These are phyloP conservation scores for Volvariella surrecta DNA, from an alignment of 1,284 basidiomycete genomes.

Conservation along the genomic window DNA sequence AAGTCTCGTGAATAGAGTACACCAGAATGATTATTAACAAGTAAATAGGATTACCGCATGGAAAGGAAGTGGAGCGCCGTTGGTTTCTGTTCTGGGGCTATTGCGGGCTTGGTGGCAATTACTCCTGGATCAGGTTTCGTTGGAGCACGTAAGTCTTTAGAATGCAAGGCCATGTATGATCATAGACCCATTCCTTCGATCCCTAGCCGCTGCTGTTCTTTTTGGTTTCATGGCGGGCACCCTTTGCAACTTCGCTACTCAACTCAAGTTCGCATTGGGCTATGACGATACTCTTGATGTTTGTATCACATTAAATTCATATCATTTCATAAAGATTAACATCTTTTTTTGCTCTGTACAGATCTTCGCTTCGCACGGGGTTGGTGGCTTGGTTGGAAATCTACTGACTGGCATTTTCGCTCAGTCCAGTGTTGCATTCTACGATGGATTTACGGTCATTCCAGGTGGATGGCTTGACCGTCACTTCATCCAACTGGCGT, in stretches of 20 bases:
- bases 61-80: constrained; percentile 92
- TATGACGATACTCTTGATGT: constrained; percentile 83
- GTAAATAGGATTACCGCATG: constrained; percentile 72
- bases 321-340: too few species aligned
- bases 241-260: constrained; percentile 89
- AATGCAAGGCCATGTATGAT: constrained; percentile 1
- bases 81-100: constrained; percentile 94
- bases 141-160: constrained; percentile 50
- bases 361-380: constrained; percentile 86
- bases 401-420: constrained; percentile 85
- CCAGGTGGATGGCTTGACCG: constrained; percentile 89
- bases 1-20: constrained; percentile 8
- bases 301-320: constrained; percentile 11
- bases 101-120: constrained; percentile 86
- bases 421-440: constrained; percentile 74
- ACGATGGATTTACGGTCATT: constrained; percentile 73
- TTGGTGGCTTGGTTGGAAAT: constrained; percentile 88
- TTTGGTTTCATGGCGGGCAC: constrained; percentile 85
- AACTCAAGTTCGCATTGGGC: constrained; percentile 76
- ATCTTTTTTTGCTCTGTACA: too few species aligned
- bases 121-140: constrained; percentile 91
- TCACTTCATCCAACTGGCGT: constrained; percentile 77
- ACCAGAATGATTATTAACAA: not conserved
- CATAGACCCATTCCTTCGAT: constrained; percentile 6
- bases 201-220: constrained; percentile 64